Percentiles rank a stretch among this genome's conserved stretches.
Evolutionary conservation across 148 eudicot genomes (phyloP).

Genomic region (Rhododendron henanense): DNA sequence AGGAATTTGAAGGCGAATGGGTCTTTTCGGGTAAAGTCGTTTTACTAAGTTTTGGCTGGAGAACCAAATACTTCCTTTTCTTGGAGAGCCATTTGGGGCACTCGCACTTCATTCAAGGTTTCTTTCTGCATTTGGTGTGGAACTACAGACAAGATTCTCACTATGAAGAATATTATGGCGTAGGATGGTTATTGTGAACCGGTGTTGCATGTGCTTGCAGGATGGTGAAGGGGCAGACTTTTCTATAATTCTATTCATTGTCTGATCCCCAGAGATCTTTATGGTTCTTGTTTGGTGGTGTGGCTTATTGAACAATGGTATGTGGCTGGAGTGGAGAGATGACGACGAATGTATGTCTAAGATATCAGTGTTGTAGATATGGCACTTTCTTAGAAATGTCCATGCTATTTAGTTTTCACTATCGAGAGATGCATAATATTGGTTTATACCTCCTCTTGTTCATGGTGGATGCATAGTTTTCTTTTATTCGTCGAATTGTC

Average conservation of each 20-base stretch:
- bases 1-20: neutral
- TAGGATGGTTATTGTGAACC: neutral
- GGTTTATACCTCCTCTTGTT: neutral
- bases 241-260: neutral
- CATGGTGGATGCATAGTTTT: neutral
- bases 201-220: neutral
- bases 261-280: neutral
- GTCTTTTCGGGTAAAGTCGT: neutral
- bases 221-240: neutral
- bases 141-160: neutral
- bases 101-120: neutral
- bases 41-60: neutral
- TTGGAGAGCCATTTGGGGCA: neutral
- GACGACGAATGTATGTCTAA: neutral
- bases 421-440: neutral
- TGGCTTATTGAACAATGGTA: no score
- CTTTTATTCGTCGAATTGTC: neutral
- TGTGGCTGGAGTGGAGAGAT: no score
- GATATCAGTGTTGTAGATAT: neutral
- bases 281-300: neutral
- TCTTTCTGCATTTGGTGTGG: neutral
- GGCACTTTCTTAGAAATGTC: neutral
- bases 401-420: neutral
- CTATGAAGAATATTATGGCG: neutral
- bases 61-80: neutral